phyloP scores from a whole-genome alignment of 306 rosid genomes.

The Bauhinia variegata region DNA sequence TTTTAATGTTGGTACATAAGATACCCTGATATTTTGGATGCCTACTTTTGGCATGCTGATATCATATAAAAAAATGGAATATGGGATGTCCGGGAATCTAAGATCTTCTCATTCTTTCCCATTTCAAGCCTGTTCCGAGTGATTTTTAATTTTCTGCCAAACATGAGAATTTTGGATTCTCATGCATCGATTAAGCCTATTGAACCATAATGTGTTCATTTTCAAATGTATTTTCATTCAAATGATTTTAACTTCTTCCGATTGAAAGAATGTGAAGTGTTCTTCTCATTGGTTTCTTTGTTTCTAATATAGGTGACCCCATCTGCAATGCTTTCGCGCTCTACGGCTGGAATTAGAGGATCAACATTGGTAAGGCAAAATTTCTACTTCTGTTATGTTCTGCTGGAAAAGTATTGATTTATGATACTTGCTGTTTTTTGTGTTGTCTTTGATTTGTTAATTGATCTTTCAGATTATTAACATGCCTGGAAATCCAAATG shows the following conservation, averaged over 20 bases:
- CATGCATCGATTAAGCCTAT: not conserved
- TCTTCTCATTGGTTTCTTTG: conserved; percentile 20
- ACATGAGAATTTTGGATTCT: not conserved
- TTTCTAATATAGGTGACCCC: conserved; percentile 80
- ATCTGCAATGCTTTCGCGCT: conserved; percentile 86
- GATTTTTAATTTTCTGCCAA: not conserved
- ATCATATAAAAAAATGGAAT: not conserved
- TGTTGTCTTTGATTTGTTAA: conserved; percentile 22
- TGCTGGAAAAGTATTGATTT: not conserved
- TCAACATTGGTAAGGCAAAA: conserved; percentile 74
- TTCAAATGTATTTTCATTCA: conserved; percentile 13
- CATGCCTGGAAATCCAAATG: conserved; percentile 98
- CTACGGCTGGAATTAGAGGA: conserved; percentile 94
- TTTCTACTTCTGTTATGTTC: not conserved
- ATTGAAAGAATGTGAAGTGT: conserved; percentile 6
- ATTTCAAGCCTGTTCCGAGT: not conserved
- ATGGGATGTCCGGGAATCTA: not conserved
- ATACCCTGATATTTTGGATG: not conserved
- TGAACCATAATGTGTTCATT: conserved; percentile 4
- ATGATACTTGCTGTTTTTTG: conserved; percentile 6
- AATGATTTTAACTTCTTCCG: not conserved
- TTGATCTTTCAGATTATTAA: conserved; percentile 79
- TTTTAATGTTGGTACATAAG: not conserved
- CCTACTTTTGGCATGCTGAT: not conserved
- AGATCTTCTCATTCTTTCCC: not conserved